Conservation (phyloP, 2,329 filamentous ascomycete genomes). For the Xylariaceae sp. region DNA sequence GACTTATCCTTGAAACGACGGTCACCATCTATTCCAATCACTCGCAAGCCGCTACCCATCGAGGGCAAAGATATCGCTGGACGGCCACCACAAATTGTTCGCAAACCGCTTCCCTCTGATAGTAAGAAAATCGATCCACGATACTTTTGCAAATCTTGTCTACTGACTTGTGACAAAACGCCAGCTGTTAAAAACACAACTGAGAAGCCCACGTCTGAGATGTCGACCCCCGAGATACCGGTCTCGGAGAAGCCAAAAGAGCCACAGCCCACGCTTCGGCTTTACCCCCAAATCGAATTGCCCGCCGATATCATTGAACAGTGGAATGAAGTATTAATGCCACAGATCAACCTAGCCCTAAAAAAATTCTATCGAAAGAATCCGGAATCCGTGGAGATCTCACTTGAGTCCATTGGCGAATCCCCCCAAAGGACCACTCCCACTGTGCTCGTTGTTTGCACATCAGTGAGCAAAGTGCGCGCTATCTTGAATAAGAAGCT, state of each 20-base stretch:
- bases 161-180: conserved; percentile 15
- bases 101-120: conserved; percentile 8
- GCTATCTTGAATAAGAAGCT: conserved; percentile 65
- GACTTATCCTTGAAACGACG: conserved; percentile 7
- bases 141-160: conserved; percentile 5
- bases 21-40: conserved; percentile 5
- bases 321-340: conserved; percentile 67
- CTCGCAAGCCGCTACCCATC: conserved; percentile 6
- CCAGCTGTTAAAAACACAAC: conserved; percentile 16
- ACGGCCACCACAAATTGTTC: conserved; percentile 4
- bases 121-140: conserved; percentile 11
- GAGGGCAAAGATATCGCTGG: background rate
- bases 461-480: conserved; percentile 66
- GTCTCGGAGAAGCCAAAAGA: conserved; percentile 16
- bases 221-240: no score
- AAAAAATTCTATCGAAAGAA: conserved; percentile 67
- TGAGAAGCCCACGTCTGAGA: background rate
- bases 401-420: conserved; percentile 68
- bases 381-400: conserved; percentile 72
- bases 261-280: conserved; percentile 42
- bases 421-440: conserved; percentile 60
- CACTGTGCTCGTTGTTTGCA: conserved; percentile 72
- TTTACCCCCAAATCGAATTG: conserved; percentile 55
- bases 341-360: conserved; percentile 65
- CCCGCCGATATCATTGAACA: conserved; percentile 58